Evolutionary conservation across 169 alveolate species (phyloP).

Genomic region (Perkinsus marinus): DNA sequence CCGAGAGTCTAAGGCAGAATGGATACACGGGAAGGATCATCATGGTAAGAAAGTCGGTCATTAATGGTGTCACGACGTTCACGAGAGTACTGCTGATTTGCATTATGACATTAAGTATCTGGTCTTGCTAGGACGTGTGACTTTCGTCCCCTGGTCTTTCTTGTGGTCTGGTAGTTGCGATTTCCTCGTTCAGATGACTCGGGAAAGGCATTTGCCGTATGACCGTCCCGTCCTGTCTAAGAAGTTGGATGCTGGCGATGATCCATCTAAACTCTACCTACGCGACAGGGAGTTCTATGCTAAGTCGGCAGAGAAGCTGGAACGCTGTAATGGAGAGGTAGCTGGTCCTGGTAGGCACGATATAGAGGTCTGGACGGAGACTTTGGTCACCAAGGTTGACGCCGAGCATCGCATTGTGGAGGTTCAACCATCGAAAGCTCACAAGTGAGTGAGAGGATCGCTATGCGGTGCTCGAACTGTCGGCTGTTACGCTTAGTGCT

Average conservation of each 20-base stretch:
- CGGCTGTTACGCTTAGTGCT: no score
- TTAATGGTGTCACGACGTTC: no score
- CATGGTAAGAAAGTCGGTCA: neutral
- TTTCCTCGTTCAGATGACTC: constrained; percentile 11
- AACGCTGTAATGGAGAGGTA: neutral
- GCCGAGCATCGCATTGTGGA: neutral
- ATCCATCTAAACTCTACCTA: neutral
- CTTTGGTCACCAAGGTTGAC: neutral
- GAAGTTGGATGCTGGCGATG: constrained; percentile 11
- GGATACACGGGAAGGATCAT: neutral
- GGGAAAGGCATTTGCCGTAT: constrained; percentile 22
- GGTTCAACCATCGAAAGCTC: neutral
- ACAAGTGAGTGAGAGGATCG: no score
- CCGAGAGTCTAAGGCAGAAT: neutral
- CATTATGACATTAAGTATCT: no score
- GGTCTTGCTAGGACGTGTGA: no score
- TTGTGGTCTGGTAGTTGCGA: neutral
- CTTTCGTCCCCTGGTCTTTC: no score
- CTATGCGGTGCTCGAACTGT: no score
- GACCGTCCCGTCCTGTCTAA: constrained; percentile 26
- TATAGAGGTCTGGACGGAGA: neutral
- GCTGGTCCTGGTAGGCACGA: neutral
- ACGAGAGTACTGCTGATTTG: no score
- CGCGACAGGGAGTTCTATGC: constrained; percentile 6
- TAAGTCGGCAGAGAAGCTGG: neutral